Evolutionary conservation across 2,329 filamentous ascomycete species (phyloP).

Genomic region (Basipetospora chlamydospora): DNA sequence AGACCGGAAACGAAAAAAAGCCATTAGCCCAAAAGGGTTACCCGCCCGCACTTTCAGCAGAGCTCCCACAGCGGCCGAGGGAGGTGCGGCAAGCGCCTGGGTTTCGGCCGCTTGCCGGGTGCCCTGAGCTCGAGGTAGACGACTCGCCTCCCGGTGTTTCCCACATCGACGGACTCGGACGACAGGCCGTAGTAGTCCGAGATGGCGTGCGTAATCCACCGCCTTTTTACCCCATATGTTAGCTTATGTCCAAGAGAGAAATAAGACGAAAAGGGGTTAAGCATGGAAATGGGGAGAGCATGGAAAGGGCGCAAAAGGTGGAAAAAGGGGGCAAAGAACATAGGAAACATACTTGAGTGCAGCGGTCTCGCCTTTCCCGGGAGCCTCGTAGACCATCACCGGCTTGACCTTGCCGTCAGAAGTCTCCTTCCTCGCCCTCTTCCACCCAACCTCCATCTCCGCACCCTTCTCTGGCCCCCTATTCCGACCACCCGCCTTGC

Average conservation of each 20-base stretch:
- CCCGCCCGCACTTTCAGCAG: not conserved
- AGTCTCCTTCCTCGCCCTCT: conserved; percentile 34
- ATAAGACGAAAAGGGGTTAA: not conserved
- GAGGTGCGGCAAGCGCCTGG: conserved; percentile 19
- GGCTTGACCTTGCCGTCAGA: conserved; percentile 44
- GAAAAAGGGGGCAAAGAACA: not conserved
- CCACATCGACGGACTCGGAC: conserved; percentile 65
- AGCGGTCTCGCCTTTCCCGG: conserved; percentile 59
- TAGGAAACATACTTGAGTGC: conserved; percentile 60
- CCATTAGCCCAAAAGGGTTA: not conserved
- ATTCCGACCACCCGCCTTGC: conserved; percentile 29
- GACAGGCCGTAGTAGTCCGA: conserved; percentile 82
- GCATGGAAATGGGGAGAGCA: conserved; percentile 1
- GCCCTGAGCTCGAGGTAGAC: conserved; percentile 62
- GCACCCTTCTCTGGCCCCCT: conserved; percentile 27
- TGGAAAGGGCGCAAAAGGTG: no score
- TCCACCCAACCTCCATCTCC: conserved; percentile 27
- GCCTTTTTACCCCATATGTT: conserved; percentile 30
- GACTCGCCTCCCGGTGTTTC: conserved; percentile 56
- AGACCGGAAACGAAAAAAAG: not conserved
- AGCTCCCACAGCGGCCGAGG: conserved; percentile 52
- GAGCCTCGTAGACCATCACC: conserved; percentile 67
- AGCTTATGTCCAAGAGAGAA: not conserved
- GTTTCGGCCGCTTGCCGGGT: not conserved
- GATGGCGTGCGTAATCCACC: conserved; percentile 87